Percentiles rank a stretch among this genome's conserved stretches.
Conservation (phyloP, 78 protist genomes). For the Trichosphaerium sp. region DNA sequence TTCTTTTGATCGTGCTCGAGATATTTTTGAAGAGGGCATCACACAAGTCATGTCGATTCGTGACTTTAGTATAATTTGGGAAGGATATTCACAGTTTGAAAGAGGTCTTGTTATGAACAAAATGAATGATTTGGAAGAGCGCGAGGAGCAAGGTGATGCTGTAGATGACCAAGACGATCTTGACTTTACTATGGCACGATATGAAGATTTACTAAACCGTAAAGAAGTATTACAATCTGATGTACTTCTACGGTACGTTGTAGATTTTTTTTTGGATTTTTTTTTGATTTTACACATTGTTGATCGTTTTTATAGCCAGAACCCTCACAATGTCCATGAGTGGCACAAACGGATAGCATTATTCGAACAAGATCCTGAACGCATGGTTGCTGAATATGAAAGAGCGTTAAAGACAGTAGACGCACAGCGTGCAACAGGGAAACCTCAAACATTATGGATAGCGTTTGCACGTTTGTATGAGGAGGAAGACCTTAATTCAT, state of each 20-base stretch:
- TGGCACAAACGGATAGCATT: constrained; percentile 88
- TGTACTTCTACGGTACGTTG: constrained; percentile 45
- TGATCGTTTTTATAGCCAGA: too few relatives aligned
- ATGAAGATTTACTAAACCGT: constrained; percentile 64
- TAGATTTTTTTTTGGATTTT: too few relatives aligned
- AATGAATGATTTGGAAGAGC: constrained; percentile 26
- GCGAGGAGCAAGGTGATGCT: background rate
- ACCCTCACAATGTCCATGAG: constrained; percentile 91
- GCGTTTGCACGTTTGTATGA: constrained; percentile 56
- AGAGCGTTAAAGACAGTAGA: constrained; percentile 52
- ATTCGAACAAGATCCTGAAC: constrained; percentile 19
- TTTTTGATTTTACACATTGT: too few relatives aligned
- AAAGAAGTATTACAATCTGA: constrained; percentile 66
- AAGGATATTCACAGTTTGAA: constrained; percentile 86
- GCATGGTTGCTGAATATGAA: constrained; percentile 3
- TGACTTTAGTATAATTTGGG: constrained; percentile 90
- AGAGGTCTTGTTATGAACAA: constrained; percentile 56
- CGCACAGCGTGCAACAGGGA: constrained; percentile 54
- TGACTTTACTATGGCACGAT: constrained; percentile 64
- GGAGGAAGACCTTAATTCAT: constrained; percentile 41
- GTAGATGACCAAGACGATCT: background rate
- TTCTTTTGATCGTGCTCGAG: constrained; percentile 61
- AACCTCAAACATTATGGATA: constrained; percentile 57
- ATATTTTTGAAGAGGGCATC: constrained; percentile 91
- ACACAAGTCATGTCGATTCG: constrained; percentile 67